Base-by-base conservation (phyloP, 1,284 basidiomycete genomes). In the Ganoderma resinaceum region DNA sequence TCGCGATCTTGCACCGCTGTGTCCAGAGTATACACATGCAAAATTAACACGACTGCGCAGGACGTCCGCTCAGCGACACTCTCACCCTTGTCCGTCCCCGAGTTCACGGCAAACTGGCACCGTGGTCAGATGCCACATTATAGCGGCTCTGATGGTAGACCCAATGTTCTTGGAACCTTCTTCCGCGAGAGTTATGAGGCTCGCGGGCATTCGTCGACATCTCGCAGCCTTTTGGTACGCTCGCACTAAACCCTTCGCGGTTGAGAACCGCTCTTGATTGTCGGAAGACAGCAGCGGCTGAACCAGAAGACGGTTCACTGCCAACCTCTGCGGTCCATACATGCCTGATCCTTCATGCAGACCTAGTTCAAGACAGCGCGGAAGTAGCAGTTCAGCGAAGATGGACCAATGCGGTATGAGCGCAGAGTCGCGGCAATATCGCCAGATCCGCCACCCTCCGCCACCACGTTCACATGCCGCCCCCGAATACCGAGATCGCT, bases 181-280 rank as follows among this genome's bases (percentile, higher is more conserved):
- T 70, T 66, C 69, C 69, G 69, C 66, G 69, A 70, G 67, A 40
- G 63, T 67, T 63, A 57, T 12, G 20, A 42, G 11, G 29, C 26
- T 52, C 37, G 23, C 38, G 38, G 31, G 58, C 26, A 53, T 40
- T 58, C 37, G 14, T 35, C 35, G 20, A 4, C n/a, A 23, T 59
- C 43, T 18, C 23, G 46, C 63, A n/a, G 31, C 55, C 9, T 35
- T 49, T 52, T 26, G 46, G 23, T 4, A n/a, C 12, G 26, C 33
- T n/a, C n/a, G 2, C 63, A 29, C 58, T 38, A 40, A 40, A n/a
- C 37, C n/a, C n/a, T 60, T 37, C 58, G 26, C 35, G 16, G 58
- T 5, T 14, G 16, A 12, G 35, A 16, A 18, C 7, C 8, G 18
- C n/a, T 11, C 12, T n/a, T 4, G 12, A 29, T 37, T 29, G 31